Evolutionary conservation across 2,329 filamentous ascomycete genomes (phyloP), one percentile per base, ranked within the genome.

Genomic region (Dactylellina parvicollis): DNA sequence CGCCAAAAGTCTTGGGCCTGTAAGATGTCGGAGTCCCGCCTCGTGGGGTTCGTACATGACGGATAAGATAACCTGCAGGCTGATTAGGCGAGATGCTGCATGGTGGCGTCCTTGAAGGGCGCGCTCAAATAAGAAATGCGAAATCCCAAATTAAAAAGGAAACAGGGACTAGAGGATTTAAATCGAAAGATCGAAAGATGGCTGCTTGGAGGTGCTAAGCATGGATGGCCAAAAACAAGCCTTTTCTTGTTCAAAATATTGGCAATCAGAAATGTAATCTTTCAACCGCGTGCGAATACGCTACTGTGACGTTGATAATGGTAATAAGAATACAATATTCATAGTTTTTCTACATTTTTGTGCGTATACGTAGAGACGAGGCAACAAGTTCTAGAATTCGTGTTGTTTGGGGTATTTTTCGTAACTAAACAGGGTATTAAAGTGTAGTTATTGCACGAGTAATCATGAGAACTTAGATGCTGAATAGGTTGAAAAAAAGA

Each of bases 41-140:
- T 47, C 55, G 55, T 62, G 65, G 60, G 40, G 49, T 22, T 24
- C 40, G n/a, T 22, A 26, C 55, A 14, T 3, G 47, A 32, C 56
- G 40, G 55, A 38, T 5, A 38, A 3, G 16, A 14, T 28, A 1
- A 12, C 60, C 38, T 47, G 65, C 28, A 49, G 12, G 22, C 20
- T 10, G 14, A 24, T 44, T 59, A 52, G 54, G 67, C 67, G 67
- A 72, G 34, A 54, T 40, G 26, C 28, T 59, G 59, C 59, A 72
- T 52, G 42, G 50, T 72, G 57, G 59, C 67, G 50, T 54, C 26
- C 34, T 24, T 4, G 20, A 49, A 44, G 47, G n/a, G n/a, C n/a
- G n/a, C n/a, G n/a, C n/a, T n/a, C 30, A 26, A 22, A 4, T 18
- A 18, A 49, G 10, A n/a, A n/a, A n/a, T n/a, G n/a, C n/a, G n/a